Percentiles rank a stretch among this genome's conserved stretches.
Conservation (phyloP, 768 basidiomycete species). For the Gloeophyllum trabeum region DNA sequence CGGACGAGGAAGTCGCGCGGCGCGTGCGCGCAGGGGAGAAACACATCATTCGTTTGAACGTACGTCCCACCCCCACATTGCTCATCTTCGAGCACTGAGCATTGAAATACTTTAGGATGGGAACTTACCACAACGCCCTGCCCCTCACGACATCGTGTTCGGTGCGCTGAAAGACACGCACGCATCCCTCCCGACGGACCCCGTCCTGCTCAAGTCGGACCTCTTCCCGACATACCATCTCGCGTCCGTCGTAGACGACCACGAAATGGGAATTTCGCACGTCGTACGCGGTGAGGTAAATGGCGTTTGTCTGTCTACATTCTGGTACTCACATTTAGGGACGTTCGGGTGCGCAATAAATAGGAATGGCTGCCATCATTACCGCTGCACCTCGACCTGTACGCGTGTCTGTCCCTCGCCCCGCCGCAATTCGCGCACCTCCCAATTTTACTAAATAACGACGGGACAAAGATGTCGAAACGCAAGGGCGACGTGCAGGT, state of each 20-base stretch:
- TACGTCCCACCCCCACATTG: slow-evolving; percentile 21
- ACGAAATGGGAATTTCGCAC: slow-evolving; percentile 93
- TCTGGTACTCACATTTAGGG: neutral
- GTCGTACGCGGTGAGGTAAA: slow-evolving; percentile 87
- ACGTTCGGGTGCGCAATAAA: neutral
- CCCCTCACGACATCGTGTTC: slow-evolving; percentile 64
- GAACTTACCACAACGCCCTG: slow-evolving; percentile 35
- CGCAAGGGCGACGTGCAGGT: slow-evolving; percentile 85
- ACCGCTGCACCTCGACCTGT: slow-evolving; percentile 84
- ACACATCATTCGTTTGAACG: slow-evolving; percentile 81
- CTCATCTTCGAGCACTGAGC: slow-evolving; percentile 3
- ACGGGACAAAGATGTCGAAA: slow-evolving; percentile 93
- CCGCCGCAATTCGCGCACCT: slow-evolving; percentile 86
- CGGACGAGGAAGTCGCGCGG: slow-evolving; percentile 75
- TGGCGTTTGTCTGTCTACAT: neutral
- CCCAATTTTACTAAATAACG: slow-evolving; percentile 79
- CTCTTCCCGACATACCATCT: slow-evolving; percentile 93
- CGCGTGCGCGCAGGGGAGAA: slow-evolving; percentile 67
- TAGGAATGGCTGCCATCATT: slow-evolving; percentile 97
- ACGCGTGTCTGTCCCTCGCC: slow-evolving; percentile 58
- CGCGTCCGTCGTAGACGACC: slow-evolving; percentile 92
- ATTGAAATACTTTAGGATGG: slow-evolving; percentile 33
- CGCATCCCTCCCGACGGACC: slow-evolving; percentile 76
- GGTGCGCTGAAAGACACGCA: slow-evolving; percentile 64
- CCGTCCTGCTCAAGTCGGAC: slow-evolving; percentile 87